Evolutionary conservation across 257 asterid species (phyloP).

Genomic region (Lycium barbarum): DNA sequence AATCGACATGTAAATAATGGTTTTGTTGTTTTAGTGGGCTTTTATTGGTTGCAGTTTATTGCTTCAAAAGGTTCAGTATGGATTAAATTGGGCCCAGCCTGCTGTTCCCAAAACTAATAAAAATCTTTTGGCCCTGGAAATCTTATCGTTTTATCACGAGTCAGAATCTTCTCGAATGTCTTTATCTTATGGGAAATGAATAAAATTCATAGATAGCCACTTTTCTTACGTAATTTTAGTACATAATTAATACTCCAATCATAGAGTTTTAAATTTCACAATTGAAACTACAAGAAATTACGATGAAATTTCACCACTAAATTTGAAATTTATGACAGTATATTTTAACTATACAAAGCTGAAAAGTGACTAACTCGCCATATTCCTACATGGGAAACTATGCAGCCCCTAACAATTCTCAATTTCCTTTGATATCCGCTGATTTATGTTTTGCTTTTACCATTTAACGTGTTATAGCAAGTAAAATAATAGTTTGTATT

Average conservation of each 20-base stretch:
- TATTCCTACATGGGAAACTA: too few relatives aligned
- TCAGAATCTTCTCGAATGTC: not conserved
- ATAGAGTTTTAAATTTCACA: not conserved
- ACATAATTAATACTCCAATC: not conserved
- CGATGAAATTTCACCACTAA: not conserved
- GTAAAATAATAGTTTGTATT: not conserved
- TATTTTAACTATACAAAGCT: too few relatives aligned
- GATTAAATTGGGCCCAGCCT: conserved; percentile 10
- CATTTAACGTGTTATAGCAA: not conserved
- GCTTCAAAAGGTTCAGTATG: not conserved
- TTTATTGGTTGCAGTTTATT: not conserved
- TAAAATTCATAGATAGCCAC: not conserved
- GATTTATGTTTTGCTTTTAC: not conserved
- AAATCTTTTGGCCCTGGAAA: not conserved
- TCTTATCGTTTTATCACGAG: not conserved
- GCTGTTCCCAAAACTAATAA: not conserved
- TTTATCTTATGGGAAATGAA: not conserved
- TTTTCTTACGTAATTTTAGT: too few relatives aligned
- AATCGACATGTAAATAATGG: not conserved
- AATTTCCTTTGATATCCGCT: not conserved
- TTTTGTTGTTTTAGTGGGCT: not conserved
- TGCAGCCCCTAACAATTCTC: too few relatives aligned
- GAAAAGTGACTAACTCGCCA: too few relatives aligned
- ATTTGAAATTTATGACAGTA: not conserved
- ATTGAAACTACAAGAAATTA: not conserved